Percentiles rank a stretch among this genome's conserved stretches.
These are phyloP conservation scores for Thuidium tamariscinum DNA, from an alignment of 225 moss, liverwort and hornwort species.

Conservation along the genomic window DNA sequence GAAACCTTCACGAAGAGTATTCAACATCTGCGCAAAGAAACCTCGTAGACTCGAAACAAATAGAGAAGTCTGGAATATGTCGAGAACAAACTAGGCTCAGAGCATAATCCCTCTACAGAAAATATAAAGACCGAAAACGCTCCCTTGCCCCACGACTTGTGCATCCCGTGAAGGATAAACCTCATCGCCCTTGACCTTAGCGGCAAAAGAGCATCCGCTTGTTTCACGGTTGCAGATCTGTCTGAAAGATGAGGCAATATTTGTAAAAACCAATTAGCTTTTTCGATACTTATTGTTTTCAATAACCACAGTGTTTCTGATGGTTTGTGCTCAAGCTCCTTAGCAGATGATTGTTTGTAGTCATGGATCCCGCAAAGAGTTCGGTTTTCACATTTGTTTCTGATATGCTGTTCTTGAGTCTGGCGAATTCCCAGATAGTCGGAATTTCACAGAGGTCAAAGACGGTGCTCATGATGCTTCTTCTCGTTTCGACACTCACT, in stretches of 20 bases:
- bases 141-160: neutral
- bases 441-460: neutral
- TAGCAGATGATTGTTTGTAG: conserved; percentile 4
- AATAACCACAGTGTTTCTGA: conserved; percentile 1
- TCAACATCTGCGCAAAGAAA: neutral
- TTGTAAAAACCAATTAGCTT: neutral
- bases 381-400: conserved; percentile 5
- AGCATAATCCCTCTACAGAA: neutral
- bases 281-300: neutral
- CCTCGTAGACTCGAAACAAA: neutral
- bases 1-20: neutral
- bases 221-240: conserved; percentile 13
- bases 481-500: conserved; percentile 17
- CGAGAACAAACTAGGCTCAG: neutral
- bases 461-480: neutral
- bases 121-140: neutral
- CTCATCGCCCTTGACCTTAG: conserved; percentile 4
- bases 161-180: neutral
- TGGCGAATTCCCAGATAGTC: conserved; percentile 10
- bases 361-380: neutral
- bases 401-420: conserved; percentile 16
- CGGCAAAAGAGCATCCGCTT: conserved; percentile 6
- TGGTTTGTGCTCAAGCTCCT: conserved; percentile 10
- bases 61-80: neutral
- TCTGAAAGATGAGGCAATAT: neutral